Evolutionary conservation across 441 rosid species (phyloP).

Genomic region (Geranium incanum): DNA sequence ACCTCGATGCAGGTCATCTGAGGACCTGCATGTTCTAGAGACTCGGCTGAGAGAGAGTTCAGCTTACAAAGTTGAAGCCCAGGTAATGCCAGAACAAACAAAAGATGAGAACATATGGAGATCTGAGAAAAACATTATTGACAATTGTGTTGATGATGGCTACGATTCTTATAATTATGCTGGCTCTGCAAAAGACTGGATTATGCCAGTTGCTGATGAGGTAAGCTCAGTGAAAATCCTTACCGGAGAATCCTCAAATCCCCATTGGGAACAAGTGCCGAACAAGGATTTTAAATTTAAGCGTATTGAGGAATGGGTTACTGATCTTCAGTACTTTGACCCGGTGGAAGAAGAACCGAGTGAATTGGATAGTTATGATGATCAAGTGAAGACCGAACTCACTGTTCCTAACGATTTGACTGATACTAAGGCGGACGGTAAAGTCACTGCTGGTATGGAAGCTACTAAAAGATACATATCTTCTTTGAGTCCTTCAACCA

Average conservation of each 20-base stretch:
- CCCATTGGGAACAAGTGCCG: conserved; percentile 36
- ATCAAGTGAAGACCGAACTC: conserved; percentile 29
- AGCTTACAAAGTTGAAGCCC: conserved; percentile 30
- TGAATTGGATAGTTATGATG: conserved; percentile 30
- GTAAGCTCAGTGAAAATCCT: conserved; percentile 26
- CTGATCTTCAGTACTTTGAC: conserved; percentile 55
- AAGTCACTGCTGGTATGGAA: conserved; percentile 57
- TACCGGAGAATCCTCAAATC: conserved; percentile 40
- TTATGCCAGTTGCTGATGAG: conserved; percentile 46
- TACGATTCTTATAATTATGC: conserved; percentile 48
- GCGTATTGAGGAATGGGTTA: conserved; percentile 81
- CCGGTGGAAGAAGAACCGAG: conserved; percentile 29
- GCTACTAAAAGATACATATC: conserved; percentile 67
- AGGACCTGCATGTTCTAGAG: conserved; percentile 42
- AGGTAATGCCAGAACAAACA: conserved; percentile 29
- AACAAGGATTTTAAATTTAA: conserved; percentile 56
- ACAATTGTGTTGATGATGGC: conserved; percentile 34
- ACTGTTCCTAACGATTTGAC: conserved; percentile 25
- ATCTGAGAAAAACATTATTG: conserved; percentile 28
- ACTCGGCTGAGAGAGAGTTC: conserved; percentile 32
- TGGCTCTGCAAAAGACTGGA: conserved; percentile 59
- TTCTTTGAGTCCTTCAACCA: conserved; percentile 53
- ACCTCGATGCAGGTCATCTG: conserved; percentile 47
- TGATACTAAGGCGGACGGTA: conserved; percentile 40
- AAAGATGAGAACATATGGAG: conserved; percentile 25